Conservation (phyloP, 2,329 filamentous ascomycete species). For the Alternaria incomplexa region DNA sequence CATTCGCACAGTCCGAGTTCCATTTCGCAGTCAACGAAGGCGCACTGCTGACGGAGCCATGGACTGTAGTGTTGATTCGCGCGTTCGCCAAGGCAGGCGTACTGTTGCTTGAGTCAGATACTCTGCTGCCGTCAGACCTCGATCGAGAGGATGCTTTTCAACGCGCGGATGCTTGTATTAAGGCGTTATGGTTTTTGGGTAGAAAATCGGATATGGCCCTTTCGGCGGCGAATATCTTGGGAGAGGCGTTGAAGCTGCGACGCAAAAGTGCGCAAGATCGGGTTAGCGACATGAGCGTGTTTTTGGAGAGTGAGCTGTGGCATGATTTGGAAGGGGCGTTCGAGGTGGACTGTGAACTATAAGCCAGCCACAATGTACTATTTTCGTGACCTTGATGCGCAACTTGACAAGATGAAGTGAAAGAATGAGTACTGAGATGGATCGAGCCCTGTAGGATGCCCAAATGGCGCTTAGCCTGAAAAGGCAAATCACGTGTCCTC, state of each 20-base stretch:
- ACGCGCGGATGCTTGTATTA: slow-evolving; percentile 58
- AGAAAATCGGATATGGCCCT: slow-evolving; percentile 62
- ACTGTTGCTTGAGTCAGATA: slow-evolving; percentile 49
- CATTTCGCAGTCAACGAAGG: slow-evolving; percentile 62
- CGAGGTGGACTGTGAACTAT: slow-evolving; percentile 25
- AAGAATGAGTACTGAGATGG: background rate
- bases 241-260: slow-evolving; percentile 40
- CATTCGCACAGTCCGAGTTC: slow-evolving; percentile 51
- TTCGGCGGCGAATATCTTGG: slow-evolving; percentile 48
- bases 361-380: slow-evolving; percentile 6
- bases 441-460: background rate
- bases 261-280: slow-evolving; percentile 29
- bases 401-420: background rate
- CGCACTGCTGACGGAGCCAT: slow-evolving; percentile 65
- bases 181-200: slow-evolving; percentile 61
- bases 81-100: slow-evolving; percentile 59
- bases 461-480: background rate
- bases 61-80: slow-evolving; percentile 63
- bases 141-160: slow-evolving; percentile 38
- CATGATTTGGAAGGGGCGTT: slow-evolving; percentile 26
- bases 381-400: background rate
- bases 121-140: slow-evolving; percentile 11
- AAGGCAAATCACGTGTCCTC: slow-evolving; percentile 1
- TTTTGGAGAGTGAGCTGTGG: slow-evolving; percentile 36
- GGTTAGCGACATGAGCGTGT: slow-evolving; percentile 31